These are phyloP conservation scores for Trichoderma koningii DNA, from an alignment of 2,329 filamentous ascomycete genomes.

Conservation along the genomic window DNA sequence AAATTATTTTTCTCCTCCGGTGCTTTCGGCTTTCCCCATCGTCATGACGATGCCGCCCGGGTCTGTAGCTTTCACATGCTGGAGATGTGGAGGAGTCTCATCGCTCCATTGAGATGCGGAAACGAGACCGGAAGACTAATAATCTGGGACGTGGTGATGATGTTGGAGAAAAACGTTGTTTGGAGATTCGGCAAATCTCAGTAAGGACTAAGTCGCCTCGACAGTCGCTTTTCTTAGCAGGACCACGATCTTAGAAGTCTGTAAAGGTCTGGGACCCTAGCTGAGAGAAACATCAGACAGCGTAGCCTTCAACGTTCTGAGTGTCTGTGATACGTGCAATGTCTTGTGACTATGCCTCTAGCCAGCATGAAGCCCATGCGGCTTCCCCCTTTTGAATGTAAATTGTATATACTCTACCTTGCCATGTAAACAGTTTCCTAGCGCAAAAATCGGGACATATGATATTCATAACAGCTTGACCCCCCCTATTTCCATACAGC, in stretches of 20 bases:
- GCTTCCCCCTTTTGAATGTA: not conserved
- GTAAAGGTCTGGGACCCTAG: too few relatives aligned
- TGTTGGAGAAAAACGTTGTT: too few relatives aligned
- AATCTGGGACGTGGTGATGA: too few relatives aligned
- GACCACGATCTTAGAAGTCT: too few relatives aligned
- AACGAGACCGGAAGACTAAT: too few relatives aligned
- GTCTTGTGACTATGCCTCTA: not conserved
- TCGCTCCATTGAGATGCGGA: not conserved
- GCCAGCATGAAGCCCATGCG: not conserved
- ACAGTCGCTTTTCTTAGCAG: not conserved
- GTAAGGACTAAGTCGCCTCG: not conserved
- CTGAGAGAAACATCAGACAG: too few relatives aligned
- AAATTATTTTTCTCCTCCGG: not conserved
- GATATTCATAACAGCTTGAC: slow-evolving; percentile 1
- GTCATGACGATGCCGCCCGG: slow-evolving; percentile 8
- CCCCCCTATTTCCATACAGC: slow-evolving; percentile 1
- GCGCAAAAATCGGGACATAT: not conserved
- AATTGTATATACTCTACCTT: not conserved
- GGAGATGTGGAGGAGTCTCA: not conserved
- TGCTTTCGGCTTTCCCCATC: not conserved
- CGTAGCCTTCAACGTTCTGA: too few relatives aligned
- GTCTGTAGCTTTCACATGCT: not conserved
- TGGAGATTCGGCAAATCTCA: too few relatives aligned
- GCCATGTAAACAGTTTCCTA: slow-evolving; percentile 2
- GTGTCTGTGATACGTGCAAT: not conserved